phyloP scores from a whole-genome alignment of 176 grass and related monocot genomes.

The Oryza glumipatula region DNA sequence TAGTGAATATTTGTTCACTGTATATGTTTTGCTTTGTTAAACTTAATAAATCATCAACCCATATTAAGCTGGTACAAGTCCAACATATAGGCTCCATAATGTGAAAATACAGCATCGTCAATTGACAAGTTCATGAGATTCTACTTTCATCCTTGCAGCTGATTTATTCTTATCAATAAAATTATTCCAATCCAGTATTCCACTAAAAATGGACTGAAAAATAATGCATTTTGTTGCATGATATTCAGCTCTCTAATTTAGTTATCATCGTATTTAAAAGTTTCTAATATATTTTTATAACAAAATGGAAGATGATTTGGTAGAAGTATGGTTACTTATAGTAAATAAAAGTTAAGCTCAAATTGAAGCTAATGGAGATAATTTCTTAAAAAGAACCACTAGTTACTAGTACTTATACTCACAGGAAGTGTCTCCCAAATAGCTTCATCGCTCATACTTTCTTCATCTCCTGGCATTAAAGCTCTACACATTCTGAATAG shows the following conservation, averaged over 20 bases:
- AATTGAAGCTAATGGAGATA: constrained; percentile 8
- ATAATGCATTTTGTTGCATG: neutral
- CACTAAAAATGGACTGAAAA: neutral
- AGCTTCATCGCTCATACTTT: constrained; percentile 87
- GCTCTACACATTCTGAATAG: constrained; percentile 92
- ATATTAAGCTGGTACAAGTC: neutral
- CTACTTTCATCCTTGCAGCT: constrained; percentile 19
- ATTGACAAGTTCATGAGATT: neutral
- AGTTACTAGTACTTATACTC: constrained; percentile 40
- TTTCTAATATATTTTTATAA: constrained; percentile 2
- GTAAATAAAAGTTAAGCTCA: neutral
- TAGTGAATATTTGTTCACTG: constrained; percentile 1
- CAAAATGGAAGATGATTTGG: neutral
- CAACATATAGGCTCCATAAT: neutral
- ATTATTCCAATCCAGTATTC: neutral
- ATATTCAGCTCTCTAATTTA: constrained; percentile 1
- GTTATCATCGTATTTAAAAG: neutral
- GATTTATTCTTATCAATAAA: neutral
- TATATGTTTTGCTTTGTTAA: neutral
- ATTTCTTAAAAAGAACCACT: neutral
- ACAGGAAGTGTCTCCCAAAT: constrained; percentile 98
- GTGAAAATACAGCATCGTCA: neutral
- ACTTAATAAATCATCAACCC: neutral
- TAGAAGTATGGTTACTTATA: neutral
- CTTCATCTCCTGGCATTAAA: constrained; percentile 98